phyloP scores from a whole-genome alignment of 179 eudicot species.

The Beta macrorhiza region DNA sequence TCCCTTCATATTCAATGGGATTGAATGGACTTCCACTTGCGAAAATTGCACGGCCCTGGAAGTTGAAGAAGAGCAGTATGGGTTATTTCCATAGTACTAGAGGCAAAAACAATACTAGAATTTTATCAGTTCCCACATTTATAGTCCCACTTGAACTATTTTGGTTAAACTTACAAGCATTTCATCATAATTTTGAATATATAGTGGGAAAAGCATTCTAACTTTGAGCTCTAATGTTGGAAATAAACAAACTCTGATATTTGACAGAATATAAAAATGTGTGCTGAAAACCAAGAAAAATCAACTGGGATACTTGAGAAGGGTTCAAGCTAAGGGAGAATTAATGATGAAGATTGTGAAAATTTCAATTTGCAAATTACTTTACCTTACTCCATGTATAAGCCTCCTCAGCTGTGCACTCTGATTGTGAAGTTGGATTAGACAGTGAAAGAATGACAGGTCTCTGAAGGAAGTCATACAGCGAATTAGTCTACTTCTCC shows the following conservation, averaged over 20 bases:
- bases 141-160: not conserved
- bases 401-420: constrained; percentile 53
- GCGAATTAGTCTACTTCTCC: not conserved
- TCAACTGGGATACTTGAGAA: not conserved
- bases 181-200: not conserved
- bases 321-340: not conserved
- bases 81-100: not conserved
- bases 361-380: not conserved
- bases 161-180: not conserved
- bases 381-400: constrained; percentile 52
- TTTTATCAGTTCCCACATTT: not conserved
- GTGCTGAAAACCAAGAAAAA: not conserved
- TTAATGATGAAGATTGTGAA: too few species aligned
- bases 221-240: not conserved
- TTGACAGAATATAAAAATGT: not conserved
- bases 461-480: constrained; percentile 30
- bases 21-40: constrained; percentile 96
- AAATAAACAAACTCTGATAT: not conserved
- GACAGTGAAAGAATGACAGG: constrained; percentile 47
- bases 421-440: constrained; percentile 55
- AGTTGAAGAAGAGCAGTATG: not conserved
- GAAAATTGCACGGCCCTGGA: constrained; percentile 82
- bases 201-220: not conserved
- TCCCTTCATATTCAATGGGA: constrained; percentile 70
- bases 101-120: not conserved